Evolutionary conservation across 495 filamentous ascomycete genomes (phyloP).

Genomic region (Neurospora terricola): DNA sequence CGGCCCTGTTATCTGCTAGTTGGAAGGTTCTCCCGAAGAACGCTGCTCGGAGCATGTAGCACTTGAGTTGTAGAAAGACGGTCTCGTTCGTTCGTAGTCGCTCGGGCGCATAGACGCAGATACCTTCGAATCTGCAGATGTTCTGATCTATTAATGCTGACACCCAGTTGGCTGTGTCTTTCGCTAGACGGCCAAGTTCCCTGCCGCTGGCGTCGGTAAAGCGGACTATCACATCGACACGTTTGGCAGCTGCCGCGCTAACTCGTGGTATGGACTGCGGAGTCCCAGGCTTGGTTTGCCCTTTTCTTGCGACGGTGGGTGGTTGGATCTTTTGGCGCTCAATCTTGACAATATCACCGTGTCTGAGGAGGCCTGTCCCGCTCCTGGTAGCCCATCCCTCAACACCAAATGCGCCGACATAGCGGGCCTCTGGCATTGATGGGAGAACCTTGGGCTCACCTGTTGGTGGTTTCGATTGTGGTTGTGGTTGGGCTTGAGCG

Average conservation of each 20-base stretch:
- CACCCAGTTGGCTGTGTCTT: conserved; percentile 88
- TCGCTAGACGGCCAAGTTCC: conserved; percentile 82
- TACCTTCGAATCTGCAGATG: conserved; percentile 77
- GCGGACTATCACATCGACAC: conserved; percentile 78
- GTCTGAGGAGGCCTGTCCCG: conserved; percentile 59
- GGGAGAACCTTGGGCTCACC: neutral
- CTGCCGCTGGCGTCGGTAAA: conserved; percentile 74
- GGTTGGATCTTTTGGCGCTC: conserved; percentile 71
- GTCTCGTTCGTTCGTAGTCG: conserved; percentile 82
- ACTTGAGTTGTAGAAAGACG: conserved; percentile 75
- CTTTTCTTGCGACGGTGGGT: conserved; percentile 42
- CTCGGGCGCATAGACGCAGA: conserved; percentile 85
- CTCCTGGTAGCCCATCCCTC: conserved; percentile 89
- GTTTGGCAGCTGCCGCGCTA: conserved; percentile 42
- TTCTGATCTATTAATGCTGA: conserved; percentile 88
- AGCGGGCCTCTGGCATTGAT: conserved; percentile 55
- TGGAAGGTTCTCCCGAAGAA: conserved; percentile 56
- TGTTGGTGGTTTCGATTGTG: neutral
- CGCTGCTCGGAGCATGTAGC: conserved; percentile 61
- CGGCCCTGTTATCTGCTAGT: conserved; percentile 58
- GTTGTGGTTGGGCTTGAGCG: neutral
- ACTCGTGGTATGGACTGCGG: conserved; percentile 19
- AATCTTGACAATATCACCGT: conserved; percentile 72
- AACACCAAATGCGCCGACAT: conserved; percentile 86
- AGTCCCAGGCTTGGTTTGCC: conserved; percentile 28